Base-by-base conservation (phyloP, 352 stramenopile species). In the Globisporangium orthogonon region DNA sequence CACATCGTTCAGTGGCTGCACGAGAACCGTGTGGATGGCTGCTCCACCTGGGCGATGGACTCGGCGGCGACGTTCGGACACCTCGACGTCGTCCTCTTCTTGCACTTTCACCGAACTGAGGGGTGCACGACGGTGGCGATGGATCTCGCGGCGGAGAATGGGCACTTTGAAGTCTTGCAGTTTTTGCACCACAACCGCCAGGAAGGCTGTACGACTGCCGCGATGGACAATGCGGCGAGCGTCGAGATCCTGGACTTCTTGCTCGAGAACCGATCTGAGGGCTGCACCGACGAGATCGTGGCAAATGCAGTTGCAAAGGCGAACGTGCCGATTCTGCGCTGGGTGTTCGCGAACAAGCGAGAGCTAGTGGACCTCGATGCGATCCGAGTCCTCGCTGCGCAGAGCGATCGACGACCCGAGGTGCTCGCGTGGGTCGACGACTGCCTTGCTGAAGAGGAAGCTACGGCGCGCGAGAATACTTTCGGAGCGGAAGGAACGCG, bases 231-330 rank as follows among this genome's bases (percentile, higher is more conserved):
- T 7, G 52, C 52, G 7, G 39, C 39, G 41, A 58, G 13, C n/a
- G 30, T 50, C 15, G 52, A 50, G 40, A 50, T 58, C 30, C 15
- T 58, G 5, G 7, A 40, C 17, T 58, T 58, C 37, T 30, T 58
- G 7, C 14, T 30, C 46, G 40, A 30, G 15, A 50, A 58, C 52
- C 40, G 52, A 13, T 33, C 23, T 6, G 40, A 58, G 28, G 52
- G 52, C 28, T 58, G 52, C 40, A 43, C 44, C 4, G 52, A 58
- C 52, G 44, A 58, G 40, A 50, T 58, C 52, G 39, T 51, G 11
- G 9, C 15, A 14, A 49, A 43, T n/a, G 52, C 40, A 4, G 37
- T 58, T 5, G 40, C 30, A 5, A 44, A 37, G 23, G 23, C 3
- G 41, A 50, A 43, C 30, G 29, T 58, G 5, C 29, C 18, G 40